These are phyloP conservation scores for Mycena crocata DNA, from an alignment of 768 basidiomycete species.

Conservation along the genomic window DNA sequence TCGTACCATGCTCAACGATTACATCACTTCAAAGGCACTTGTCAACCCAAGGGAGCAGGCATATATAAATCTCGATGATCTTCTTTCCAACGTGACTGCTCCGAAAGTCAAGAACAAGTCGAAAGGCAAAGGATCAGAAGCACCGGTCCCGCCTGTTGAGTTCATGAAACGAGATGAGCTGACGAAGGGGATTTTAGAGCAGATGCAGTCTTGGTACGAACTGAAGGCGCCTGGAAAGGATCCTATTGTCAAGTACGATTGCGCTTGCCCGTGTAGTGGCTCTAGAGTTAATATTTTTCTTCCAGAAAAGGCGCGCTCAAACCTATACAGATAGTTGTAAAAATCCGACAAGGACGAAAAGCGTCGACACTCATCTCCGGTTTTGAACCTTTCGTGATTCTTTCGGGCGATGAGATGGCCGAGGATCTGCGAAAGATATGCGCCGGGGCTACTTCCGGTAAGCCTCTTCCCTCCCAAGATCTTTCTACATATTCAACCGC, in stretches of 20 bases:
- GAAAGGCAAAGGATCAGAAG: slow-evolving; percentile 42
- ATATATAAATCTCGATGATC: slow-evolving; percentile 15
- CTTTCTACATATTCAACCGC: background rate
- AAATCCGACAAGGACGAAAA: slow-evolving; percentile 83
- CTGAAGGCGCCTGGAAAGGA: slow-evolving; percentile 67
- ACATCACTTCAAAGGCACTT: slow-evolving; percentile 70
- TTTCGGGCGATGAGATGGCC: slow-evolving; percentile 78
- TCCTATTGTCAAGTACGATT: slow-evolving; percentile 65
- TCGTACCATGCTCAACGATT: slow-evolving; percentile 66
- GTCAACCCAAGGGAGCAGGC: slow-evolving; percentile 56
- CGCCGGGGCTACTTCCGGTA: slow-evolving; percentile 84
- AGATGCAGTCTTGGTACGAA: slow-evolving; percentile 86
- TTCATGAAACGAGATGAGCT: slow-evolving; percentile 26
- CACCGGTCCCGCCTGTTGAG: background rate
- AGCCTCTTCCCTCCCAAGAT: slow-evolving; percentile 16
- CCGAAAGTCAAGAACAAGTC: slow-evolving; percentile 50
- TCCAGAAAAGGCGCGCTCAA: slow-evolving; percentile 80
- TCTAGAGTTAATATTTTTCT: slow-evolving; percentile 18
- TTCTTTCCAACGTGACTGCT: slow-evolving; percentile 44
- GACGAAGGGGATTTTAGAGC: slow-evolving; percentile 52
- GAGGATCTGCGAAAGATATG: slow-evolving; percentile 83
- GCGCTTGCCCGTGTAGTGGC: background rate
- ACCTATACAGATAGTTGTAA: slow-evolving; percentile 76
- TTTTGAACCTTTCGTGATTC: slow-evolving; percentile 78
- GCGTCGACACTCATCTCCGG: slow-evolving; percentile 81